Evolutionary conservation across 352 stramenopile species (phyloP).

Genomic region (Chrysophaeum taylorii): DNA sequence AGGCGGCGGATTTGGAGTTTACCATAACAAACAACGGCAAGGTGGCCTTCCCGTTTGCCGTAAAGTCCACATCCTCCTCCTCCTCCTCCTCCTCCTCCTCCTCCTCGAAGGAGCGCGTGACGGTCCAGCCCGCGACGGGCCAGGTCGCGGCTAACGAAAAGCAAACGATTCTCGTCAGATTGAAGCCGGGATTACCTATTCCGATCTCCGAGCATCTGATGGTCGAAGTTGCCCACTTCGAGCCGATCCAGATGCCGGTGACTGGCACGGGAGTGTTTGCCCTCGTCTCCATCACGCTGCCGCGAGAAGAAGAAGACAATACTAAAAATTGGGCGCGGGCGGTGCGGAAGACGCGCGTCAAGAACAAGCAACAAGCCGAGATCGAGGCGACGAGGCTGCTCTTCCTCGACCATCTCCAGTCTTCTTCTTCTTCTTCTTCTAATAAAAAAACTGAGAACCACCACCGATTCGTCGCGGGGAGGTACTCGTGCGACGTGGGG

Average conservation of each 20-base stretch:
- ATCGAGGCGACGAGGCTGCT: conserved; percentile 53
- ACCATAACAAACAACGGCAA: conserved; percentile 77
- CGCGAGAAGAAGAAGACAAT: conserved; percentile 37
- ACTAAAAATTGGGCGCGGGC: neutral
- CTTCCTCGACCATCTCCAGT: conserved; percentile 62
- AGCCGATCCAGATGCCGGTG: conserved; percentile 74
- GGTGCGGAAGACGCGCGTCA: neutral
- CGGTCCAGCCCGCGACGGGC: conserved; percentile 62
- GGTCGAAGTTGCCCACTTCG: conserved; percentile 83
- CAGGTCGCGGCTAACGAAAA: conserved; percentile 75
- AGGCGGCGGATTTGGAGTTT: conserved; percentile 77
- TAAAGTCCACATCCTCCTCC: conserved; percentile 17
- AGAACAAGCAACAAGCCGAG: conserved; percentile 32
- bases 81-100: no score
- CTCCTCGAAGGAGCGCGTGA: conserved; percentile 42
- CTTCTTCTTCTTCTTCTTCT: neutral
- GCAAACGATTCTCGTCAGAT: conserved; percentile 65
- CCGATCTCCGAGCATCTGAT: conserved; percentile 68
- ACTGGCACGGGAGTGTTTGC: conserved; percentile 75
- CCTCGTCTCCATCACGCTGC: conserved; percentile 69
- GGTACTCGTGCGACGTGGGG: conserved; percentile 82
- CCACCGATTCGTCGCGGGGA: conserved; percentile 61
- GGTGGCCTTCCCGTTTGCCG: conserved; percentile 71
- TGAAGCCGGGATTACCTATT: conserved; percentile 71
- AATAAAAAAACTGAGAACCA: neutral